A percentile compares a stretch with the other conserved stretches of the same genome.
Evolutionary conservation across 495 filamentous ascomycete species (phyloP).

Genomic region (Letharia columbiana): DNA sequence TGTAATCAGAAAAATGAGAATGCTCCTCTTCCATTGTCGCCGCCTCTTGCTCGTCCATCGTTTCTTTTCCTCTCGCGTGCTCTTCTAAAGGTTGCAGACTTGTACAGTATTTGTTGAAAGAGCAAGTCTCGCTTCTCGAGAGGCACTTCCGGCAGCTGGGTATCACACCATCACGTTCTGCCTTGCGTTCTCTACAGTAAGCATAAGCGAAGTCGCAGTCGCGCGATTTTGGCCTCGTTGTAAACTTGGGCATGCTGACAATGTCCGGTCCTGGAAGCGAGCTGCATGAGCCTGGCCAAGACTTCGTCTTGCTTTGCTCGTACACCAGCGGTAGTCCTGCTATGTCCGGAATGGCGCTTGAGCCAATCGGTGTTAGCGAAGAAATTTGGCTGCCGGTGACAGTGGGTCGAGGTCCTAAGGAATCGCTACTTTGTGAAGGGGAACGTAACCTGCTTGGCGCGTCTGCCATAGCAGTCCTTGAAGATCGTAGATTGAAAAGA

Average conservation of each 20-base stretch:
- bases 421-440: not conserved
- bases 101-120: not conserved
- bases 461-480: not conserved
- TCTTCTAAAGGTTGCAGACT: not conserved
- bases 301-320: slow-evolving; percentile 6
- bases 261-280: not conserved
- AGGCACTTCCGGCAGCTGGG: not conserved
- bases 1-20: slow-evolving; percentile 3
- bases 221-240: not conserved
- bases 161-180: not conserved
- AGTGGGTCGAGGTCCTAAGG: not conserved
- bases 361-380: slow-evolving; percentile 2
- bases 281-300: slow-evolving; percentile 3
- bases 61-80: not conserved
- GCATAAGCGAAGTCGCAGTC: not conserved
- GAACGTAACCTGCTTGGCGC: not conserved
- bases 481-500: not conserved
- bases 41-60: not conserved
- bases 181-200: not conserved
- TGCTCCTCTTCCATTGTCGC: not conserved
- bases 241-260: not conserved
- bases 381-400: not conserved
- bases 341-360: slow-evolving; percentile 4
- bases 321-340: not conserved
- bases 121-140: not conserved